These are phyloP conservation scores for Pseudozyma hubeiensis DNA, from an alignment of 1,284 basidiomycete species.

Conservation along the genomic window DNA sequence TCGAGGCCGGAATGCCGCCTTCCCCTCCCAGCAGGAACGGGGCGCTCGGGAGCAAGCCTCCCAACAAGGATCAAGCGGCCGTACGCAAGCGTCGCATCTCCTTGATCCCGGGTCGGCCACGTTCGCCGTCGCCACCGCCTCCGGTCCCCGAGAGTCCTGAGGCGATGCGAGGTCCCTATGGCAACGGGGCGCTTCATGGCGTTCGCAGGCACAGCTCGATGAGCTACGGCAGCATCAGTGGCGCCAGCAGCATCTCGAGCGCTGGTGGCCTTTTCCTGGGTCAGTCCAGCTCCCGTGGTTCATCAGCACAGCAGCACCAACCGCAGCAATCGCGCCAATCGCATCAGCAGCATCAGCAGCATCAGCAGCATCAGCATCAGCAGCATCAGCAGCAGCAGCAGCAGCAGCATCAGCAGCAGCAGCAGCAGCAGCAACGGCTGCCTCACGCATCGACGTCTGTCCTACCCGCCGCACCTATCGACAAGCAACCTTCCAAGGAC, in stretches of 20 bases:
- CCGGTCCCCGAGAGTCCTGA: slow-evolving; percentile 7
- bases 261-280: slow-evolving; percentile 21
- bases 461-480: slow-evolving; percentile 11
- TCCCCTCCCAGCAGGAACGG: slow-evolving; percentile 15
- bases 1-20: slow-evolving; percentile 11
- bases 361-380: no score
- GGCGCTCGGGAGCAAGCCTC: slow-evolving; percentile 9
- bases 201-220: slow-evolving; percentile 44
- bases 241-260: slow-evolving; percentile 49
- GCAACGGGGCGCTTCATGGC: slow-evolving; percentile 22
- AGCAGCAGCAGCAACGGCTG: slow-evolving; percentile 11
- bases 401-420: neutral
- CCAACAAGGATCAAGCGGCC: slow-evolving; percentile 29
- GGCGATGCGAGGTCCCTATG: slow-evolving; percentile 23
- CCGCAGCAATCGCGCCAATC: neutral
- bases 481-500: slow-evolving; percentile 12
- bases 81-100: slow-evolving; percentile 50
- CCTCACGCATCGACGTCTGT: slow-evolving; percentile 20
- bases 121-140: slow-evolving; percentile 35
- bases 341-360: slow-evolving; percentile 4
- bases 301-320: slow-evolving; percentile 40
- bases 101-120: slow-evolving; percentile 43
- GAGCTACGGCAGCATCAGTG: slow-evolving; percentile 54
- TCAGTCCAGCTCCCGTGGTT: slow-evolving; percentile 32
- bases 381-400: slow-evolving; percentile 37